Evolutionary conservation across 129 eudicot genomes (phyloP), one percentile per base, ranked within the genome.

Genomic region (Deinandra increscens): DNA sequence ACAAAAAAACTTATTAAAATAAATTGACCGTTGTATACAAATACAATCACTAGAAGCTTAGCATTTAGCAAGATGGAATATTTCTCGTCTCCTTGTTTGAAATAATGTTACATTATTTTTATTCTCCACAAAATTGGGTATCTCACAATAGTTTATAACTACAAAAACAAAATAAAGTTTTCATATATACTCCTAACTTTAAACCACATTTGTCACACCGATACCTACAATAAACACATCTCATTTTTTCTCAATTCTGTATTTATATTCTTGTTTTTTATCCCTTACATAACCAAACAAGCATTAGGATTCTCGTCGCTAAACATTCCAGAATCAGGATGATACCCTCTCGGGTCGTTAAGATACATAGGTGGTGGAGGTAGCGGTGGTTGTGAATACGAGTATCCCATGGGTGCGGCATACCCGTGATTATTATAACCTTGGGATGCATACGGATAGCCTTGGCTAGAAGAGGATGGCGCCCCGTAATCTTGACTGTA

Each of bases 221-320:
- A 60, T 58, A 58, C 15, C 66, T 51, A 49, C 17, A 3, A 49
- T 29, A 75, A 61, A 34, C 18, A 60, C 50, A 68, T 58, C 51
- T 68, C 45, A 2, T 45, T 75, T 42, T 22, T 64, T 18, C 20
- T 23, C n/a, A 2, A 17, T 12, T 54, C 34, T 20, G 11, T 34
- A 5, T 5, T 12, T 31, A 37, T 36, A 7, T 46, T 46, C 8
- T 46, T 20, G 14, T 12, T 62, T 18, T 7, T 62, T 13, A 2
- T 11, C 43, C 61, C 50, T 86, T 84, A 88, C 96, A 88, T 85
- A 55, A 88, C 64, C 0, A 79, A 81, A 75, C 96, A 88, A 14
- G 80, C 96, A 54, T 88, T 81, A 6, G 96, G 96, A 41, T 88
- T 88, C 62, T 88, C 96, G 58, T 88, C 96, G 26, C 91, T 88